Percentiles rank a stretch among this genome's conserved stretches.
These are phyloP conservation scores for slime mould (Dictyostelium discoideum) DNA, from an alignment of 78 protist species.

Conservation along the genomic window DNA sequence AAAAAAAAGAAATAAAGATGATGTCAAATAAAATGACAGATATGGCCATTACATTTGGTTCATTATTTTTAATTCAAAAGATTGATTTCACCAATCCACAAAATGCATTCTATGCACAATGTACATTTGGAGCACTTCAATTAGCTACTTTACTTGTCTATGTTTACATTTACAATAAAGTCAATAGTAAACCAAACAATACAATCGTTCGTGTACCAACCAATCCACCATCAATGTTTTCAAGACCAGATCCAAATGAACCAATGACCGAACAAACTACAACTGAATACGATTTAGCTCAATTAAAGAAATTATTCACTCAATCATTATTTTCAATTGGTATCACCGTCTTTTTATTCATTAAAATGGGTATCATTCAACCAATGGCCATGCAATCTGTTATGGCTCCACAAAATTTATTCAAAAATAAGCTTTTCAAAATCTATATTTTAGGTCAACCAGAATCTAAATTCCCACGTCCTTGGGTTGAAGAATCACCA, in stretches of 20 bases:
- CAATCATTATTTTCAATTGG: constrained; percentile 15
- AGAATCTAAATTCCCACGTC: constrained; percentile 51
- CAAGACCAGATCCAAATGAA: constrained; percentile 16
- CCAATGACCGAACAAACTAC: constrained; percentile 20
- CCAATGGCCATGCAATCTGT: constrained; percentile 58
- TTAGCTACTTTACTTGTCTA: neutral
- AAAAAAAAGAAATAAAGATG: neutral
- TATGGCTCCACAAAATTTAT: constrained; percentile 34
- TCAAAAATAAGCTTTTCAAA: constrained; percentile 67
- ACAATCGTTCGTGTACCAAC: constrained; percentile 25
- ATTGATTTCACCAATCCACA: constrained; percentile 38
- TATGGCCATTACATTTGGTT: constrained; percentile 59
- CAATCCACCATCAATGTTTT: constrained; percentile 21
- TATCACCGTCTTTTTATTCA: constrained; percentile 31
- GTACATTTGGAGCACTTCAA: constrained; percentile 36
- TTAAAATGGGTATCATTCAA: constrained; percentile 44
- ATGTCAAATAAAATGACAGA: constrained; percentile 2
- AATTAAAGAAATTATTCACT: constrained; percentile 12
- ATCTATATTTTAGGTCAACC: constrained; percentile 64
- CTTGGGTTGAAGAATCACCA: constrained; percentile 73
- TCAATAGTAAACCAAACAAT: constrained; percentile 7
- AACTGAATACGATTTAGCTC: constrained; percentile 37
- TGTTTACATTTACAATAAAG: neutral
- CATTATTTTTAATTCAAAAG: constrained; percentile 55
- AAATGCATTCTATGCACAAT: constrained; percentile 11